Conservation (phyloP, 495 filamentous ascomycete species). For the Xylaria bambusicola region DNA sequence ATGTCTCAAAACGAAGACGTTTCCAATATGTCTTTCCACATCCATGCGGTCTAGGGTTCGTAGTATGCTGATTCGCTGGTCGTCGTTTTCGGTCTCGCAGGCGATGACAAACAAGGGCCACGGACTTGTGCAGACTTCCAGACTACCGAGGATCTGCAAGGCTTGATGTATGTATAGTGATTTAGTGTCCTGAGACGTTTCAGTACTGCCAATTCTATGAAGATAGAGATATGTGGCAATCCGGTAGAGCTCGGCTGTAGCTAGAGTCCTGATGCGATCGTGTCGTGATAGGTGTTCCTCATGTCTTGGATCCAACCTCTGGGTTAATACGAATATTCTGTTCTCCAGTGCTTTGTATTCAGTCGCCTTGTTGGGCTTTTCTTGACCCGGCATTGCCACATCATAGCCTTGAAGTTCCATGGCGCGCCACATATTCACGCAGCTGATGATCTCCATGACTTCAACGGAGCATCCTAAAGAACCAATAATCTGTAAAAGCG, state of each 20-base stretch:
- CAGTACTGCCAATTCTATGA: slow-evolving; percentile 28
- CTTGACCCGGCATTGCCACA: slow-evolving; percentile 16
- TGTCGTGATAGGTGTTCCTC: slow-evolving; percentile 21
- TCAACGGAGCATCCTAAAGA: slow-evolving; percentile 40
- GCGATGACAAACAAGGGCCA: slow-evolving; percentile 42
- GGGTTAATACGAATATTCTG: slow-evolving; percentile 25
- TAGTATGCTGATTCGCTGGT: slow-evolving; percentile 36
- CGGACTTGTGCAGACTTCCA: slow-evolving; percentile 38
- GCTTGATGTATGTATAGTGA: slow-evolving; percentile 31
- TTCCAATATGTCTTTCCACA: slow-evolving; percentile 36
- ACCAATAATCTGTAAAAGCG: slow-evolving; percentile 32
- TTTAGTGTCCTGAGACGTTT: slow-evolving; percentile 27
- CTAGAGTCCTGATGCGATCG: slow-evolving; percentile 29
- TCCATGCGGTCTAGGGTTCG: slow-evolving; percentile 36
- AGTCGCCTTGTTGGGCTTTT: slow-evolving; percentile 22
- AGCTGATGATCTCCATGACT: slow-evolving; percentile 36
- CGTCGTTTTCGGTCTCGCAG: slow-evolving; percentile 37
- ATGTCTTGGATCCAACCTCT: slow-evolving; percentile 27
- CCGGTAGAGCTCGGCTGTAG: slow-evolving; percentile 38
- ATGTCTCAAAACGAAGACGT: slow-evolving; percentile 37
- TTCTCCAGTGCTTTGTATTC: slow-evolving; percentile 28
- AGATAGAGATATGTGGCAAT: slow-evolving; percentile 37
- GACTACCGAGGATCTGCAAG: slow-evolving; percentile 24
- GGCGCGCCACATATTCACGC: slow-evolving; percentile 33
- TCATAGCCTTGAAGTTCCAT: slow-evolving; percentile 23